A percentile compares a stretch with the other conserved stretches of the same genome.
Evolutionary conservation across 495 filamentous ascomycete species (phyloP).

Genomic region (Aspergillus asperescens): DNA sequence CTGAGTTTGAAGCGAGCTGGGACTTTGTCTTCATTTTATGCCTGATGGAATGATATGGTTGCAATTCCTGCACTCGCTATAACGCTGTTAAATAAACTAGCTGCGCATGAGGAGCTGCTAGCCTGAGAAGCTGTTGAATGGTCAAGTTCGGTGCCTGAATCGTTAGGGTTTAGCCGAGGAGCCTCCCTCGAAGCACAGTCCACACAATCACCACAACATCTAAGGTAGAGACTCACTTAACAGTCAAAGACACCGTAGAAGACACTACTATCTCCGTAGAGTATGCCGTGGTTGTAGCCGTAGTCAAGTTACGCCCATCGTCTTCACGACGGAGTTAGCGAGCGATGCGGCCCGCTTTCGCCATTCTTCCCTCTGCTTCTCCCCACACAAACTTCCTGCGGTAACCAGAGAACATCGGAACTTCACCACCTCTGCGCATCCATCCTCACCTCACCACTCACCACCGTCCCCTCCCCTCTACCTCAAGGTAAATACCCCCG

Average conservation of each 20-base stretch:
- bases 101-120: no score
- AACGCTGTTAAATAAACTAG: no score
- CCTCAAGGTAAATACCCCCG: constrained; percentile 8
- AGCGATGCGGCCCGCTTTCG: constrained; percentile 15
- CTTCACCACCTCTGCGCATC: constrained; percentile 20
- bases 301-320: background rate
- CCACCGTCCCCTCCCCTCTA: constrained; percentile 5
- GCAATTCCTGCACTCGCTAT: background rate
- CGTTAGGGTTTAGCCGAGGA: constrained; percentile 47
- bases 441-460: constrained; percentile 13
- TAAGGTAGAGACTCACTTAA: background rate
- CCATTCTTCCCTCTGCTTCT: constrained; percentile 13
- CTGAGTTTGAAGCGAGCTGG: background rate
- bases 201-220: constrained; percentile 13
- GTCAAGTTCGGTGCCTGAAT: constrained; percentile 4
- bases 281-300: background rate
- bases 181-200: constrained; percentile 20
- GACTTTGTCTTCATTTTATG: background rate
- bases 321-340: constrained; percentile 4
- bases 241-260: background rate
- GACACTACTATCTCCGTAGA: background rate
- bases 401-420: constrained; percentile 8
- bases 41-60: background rate
- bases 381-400: constrained; percentile 23
- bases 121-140: background rate